Conservation (phyloP, 345 rosid genomes). For the Citrus glauca region DNA sequence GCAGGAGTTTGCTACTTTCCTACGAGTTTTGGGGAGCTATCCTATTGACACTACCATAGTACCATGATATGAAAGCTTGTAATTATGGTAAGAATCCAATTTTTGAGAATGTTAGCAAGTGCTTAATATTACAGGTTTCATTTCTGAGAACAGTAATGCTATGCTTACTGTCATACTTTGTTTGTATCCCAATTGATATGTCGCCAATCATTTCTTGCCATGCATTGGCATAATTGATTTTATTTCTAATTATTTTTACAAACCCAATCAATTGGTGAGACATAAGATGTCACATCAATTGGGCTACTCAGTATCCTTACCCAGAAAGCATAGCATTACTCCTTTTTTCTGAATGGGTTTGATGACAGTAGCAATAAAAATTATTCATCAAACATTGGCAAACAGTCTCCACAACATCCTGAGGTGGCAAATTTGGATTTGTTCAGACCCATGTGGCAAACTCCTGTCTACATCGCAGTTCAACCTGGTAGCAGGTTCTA, state of each 20-base stretch:
- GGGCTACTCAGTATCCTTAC: too few species aligned
- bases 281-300: too few species aligned
- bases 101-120: background rate
- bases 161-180: too few species aligned
- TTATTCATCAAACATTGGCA: background rate
- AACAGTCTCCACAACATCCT: background rate
- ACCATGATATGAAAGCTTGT: conserved; percentile 46
- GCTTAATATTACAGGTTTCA: too few species aligned
- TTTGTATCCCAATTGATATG: too few species aligned
- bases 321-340: background rate
- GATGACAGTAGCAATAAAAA: background rate
- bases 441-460: background rate
- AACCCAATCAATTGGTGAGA: too few species aligned
- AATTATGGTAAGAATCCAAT: conserved; percentile 12
- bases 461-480: background rate
- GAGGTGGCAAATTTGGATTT: background rate
- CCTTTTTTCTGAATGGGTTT: background rate
- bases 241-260: too few species aligned
- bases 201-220: too few species aligned
- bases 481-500: background rate
- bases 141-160: too few species aligned
- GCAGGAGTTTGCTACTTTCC: conserved; percentile 93
- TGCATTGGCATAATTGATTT: too few species aligned
- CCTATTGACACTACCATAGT: conserved; percentile 76
- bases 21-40: conserved; percentile 96